Percentiles rank a stretch among this genome's conserved stretches.
These are phyloP conservation scores for Fomitopsis pulvina DNA, from an alignment of 768 basidiomycete genomes.

Conservation along the genomic window DNA sequence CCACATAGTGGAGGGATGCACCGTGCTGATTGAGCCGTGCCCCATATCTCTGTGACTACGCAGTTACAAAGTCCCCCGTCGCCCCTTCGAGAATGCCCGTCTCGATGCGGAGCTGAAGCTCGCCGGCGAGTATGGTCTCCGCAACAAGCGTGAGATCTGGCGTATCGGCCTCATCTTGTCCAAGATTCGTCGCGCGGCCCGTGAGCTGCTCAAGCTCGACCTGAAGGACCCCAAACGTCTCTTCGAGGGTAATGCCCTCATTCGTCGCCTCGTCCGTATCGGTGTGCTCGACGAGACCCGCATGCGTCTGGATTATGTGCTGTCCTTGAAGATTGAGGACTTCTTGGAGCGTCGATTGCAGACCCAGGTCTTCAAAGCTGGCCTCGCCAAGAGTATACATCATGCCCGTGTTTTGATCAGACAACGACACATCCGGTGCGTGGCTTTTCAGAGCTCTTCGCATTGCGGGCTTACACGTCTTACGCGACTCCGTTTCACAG, in stretches of 20 bases:
- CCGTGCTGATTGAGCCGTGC: slow-evolving; percentile 61
- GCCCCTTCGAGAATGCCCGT: slow-evolving; percentile 94
- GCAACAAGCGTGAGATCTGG: slow-evolving; percentile 99
- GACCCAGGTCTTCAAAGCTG: slow-evolving; percentile 99
- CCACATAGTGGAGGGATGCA: slow-evolving; percentile 62
- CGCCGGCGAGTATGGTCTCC: slow-evolving; percentile 99
- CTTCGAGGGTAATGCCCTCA: slow-evolving; percentile 98
- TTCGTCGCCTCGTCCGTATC: slow-evolving; percentile 94
- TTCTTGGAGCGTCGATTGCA: slow-evolving; percentile 99
- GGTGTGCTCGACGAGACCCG: slow-evolving; percentile 98
- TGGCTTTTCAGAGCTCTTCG: slow-evolving; percentile 6
- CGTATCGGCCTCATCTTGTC: slow-evolving; percentile 96
- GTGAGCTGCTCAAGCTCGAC: slow-evolving; percentile 99
- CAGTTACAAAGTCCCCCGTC: slow-evolving; percentile 98
- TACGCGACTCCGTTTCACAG: slow-evolving; percentile 30
- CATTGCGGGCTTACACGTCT: not conserved
- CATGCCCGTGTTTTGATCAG: slow-evolving; percentile 97
- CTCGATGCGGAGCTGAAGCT: slow-evolving; percentile 99
- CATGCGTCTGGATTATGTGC: slow-evolving; percentile 99
- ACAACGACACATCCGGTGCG: slow-evolving; percentile 96
- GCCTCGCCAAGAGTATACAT: slow-evolving; percentile 96
- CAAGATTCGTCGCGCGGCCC: slow-evolving; percentile 99
- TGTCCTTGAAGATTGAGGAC: slow-evolving; percentile 98
- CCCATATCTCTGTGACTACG: slow-evolving; percentile 40
- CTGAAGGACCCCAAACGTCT: slow-evolving; percentile 99